Evolutionary conservation across 352 stramenopile species (phyloP).

Genomic region (Phytophthora crassamura): DNA sequence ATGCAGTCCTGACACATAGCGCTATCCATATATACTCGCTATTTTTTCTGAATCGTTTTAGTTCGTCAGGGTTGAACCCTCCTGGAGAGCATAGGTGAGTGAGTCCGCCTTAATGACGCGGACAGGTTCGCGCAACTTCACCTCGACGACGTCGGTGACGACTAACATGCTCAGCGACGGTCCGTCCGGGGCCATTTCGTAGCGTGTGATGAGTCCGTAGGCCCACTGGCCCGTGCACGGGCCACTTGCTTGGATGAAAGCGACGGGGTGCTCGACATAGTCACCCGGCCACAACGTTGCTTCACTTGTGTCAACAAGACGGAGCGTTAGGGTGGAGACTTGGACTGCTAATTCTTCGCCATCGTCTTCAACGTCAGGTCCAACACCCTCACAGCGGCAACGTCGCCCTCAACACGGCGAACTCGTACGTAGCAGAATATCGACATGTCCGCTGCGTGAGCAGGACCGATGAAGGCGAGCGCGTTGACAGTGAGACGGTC

Average conservation of each 20-base stretch:
- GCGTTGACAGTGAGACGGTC: no score
- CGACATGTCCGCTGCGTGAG: not conserved
- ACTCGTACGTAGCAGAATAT: conserved; percentile 12
- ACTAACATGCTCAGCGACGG: not conserved
- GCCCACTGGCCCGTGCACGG: not conserved
- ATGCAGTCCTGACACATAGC: no score
- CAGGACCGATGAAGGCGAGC: no score
- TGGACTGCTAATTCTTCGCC: not conserved
- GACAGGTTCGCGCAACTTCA: conserved; percentile 1
- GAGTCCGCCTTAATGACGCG: conserved; percentile 10
- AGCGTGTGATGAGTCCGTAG: conserved; percentile 6
- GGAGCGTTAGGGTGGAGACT: not conserved
- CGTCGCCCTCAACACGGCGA: not conserved
- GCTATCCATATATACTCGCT: no score
- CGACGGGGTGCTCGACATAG: conserved; percentile 1
- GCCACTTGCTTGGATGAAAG: not conserved
- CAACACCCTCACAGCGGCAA: not conserved
- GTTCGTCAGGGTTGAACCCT: no score
- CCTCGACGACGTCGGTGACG: no score
- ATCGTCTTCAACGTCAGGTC: not conserved
- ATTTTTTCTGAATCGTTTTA: no score
- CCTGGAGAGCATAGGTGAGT: conserved; percentile 7
- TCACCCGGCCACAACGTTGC: not conserved
- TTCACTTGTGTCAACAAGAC: not conserved
- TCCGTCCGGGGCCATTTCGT: not conserved